These are phyloP conservation scores for Quambalaria eucalypti DNA, from an alignment of 1,284 basidiomycete genomes.

Conservation along the genomic window DNA sequence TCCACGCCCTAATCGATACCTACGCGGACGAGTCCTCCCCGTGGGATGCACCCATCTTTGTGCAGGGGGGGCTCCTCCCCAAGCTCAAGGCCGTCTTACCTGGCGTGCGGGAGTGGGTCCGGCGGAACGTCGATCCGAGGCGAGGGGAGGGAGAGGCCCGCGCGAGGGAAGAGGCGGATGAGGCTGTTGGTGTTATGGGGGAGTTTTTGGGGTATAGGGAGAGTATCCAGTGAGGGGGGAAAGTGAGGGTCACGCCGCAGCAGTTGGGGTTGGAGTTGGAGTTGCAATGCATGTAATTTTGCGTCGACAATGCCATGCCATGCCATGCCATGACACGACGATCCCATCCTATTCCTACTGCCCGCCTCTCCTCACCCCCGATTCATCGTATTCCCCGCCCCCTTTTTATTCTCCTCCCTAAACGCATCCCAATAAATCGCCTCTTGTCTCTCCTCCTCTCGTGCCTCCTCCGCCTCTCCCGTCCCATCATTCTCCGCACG, in stretches of 20 bases:
- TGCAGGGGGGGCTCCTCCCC: constrained; percentile 55
- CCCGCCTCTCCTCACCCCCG: too few species aligned
- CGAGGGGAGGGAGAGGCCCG: constrained; percentile 7
- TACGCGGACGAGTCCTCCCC: constrained; percentile 79
- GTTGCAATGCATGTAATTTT: too few species aligned
- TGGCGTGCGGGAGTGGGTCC: constrained; percentile 56
- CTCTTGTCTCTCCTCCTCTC: constrained; percentile 51
- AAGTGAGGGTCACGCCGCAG: too few species aligned
- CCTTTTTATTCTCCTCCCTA: constrained; percentile 50
- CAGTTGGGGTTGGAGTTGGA: too few species aligned
- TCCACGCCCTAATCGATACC: constrained; percentile 82
- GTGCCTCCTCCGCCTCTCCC: constrained; percentile 59
- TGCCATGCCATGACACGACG: too few species aligned
- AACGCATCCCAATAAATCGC: constrained; percentile 35
- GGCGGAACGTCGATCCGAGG: not conserved
- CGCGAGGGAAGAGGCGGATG: not conserved
- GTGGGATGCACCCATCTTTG: constrained; percentile 72
- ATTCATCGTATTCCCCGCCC: constrained; percentile 91
- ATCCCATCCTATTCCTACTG: too few species aligned
- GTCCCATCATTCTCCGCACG: constrained; percentile 68
- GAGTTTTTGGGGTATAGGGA: constrained; percentile 28
- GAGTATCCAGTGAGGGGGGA: not conserved
- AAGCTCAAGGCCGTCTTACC: constrained; percentile 55
- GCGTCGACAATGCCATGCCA: too few species aligned
- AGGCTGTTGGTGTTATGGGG: constrained; percentile 2